phyloP scores from a whole-genome alignment of 371 early-diverging fungal genomes.

The Amoeboaphelidium protococcarum region DNA sequence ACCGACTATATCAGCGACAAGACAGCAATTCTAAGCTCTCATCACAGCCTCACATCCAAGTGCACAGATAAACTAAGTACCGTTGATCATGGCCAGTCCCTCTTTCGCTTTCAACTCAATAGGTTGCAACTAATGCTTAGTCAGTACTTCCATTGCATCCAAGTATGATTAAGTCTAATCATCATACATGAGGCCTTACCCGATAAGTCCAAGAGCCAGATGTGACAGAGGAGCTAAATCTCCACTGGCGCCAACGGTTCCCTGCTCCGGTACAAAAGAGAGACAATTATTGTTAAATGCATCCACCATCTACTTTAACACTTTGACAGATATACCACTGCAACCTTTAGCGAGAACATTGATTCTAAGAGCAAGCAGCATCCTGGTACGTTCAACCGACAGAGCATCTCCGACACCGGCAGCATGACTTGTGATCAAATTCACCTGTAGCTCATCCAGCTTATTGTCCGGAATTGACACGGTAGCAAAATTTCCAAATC shows the following conservation, averaged over 20 bases:
- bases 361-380: conserved; percentile 5
- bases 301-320: conserved; percentile 1
- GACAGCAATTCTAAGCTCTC: background rate
- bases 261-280: conserved; percentile 2
- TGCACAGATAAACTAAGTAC: conserved; percentile 3
- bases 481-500: conserved; percentile 5
- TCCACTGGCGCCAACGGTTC: conserved; percentile 3
- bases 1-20: conserved; percentile 4
- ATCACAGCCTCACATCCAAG: conserved; percentile 3
- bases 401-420: conserved; percentile 2
- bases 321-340: background rate
- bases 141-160: conserved; percentile 3
- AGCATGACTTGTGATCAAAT: conserved; percentile 3
- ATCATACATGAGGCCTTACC: conserved; percentile 4
- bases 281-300: conserved; percentile 1
- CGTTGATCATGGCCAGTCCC: conserved; percentile 4
- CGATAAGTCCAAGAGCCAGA: conserved; percentile 2
- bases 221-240: conserved; percentile 3
- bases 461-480: conserved; percentile 2
- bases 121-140: conserved; percentile 1
- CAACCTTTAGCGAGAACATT: conserved; percentile 4
- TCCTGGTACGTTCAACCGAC: background rate
- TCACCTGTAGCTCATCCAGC: conserved; percentile 2
- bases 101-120: conserved; percentile 3
- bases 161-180: background rate